Evolutionary conservation across 768 basidiomycete species (phyloP).

Genomic region (Chalciporus sphaerocephalus): DNA sequence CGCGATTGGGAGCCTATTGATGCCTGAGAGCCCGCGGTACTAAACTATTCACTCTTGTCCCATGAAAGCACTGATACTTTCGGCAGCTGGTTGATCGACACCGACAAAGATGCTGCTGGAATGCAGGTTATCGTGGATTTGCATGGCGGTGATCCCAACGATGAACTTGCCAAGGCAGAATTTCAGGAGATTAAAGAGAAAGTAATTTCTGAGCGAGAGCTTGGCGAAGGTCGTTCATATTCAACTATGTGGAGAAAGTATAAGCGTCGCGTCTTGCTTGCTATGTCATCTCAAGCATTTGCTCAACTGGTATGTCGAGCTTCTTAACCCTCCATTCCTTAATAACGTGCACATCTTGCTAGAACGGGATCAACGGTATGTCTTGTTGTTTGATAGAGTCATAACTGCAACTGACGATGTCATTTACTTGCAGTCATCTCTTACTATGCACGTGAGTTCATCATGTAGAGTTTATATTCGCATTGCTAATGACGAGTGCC

Average conservation of each 20-base stretch:
- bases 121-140: slow-evolving; percentile 84
- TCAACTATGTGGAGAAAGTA: slow-evolving; percentile 82
- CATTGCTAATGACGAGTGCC: slow-evolving; percentile 8
- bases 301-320: slow-evolving; percentile 74
- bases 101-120: slow-evolving; percentile 76
- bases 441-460: slow-evolving; percentile 81
- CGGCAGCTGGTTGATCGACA: slow-evolving; percentile 86
- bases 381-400: slow-evolving; percentile 2
- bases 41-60: slow-evolving; percentile 1
- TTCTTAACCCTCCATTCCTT: neutral
- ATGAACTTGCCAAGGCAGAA: slow-evolving; percentile 71
- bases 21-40: slow-evolving; percentile 89
- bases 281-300: slow-evolving; percentile 94
- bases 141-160: slow-evolving; percentile 73
- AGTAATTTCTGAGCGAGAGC: slow-evolving; percentile 71
- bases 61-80: slow-evolving; percentile 4
- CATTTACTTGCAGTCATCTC: slow-evolving; percentile 65
- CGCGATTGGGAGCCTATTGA: slow-evolving; percentile 69
- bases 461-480: neutral
- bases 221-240: slow-evolving; percentile 75
- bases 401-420: slow-evolving; percentile 7
- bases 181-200: slow-evolving; percentile 86
- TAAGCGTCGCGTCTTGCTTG: slow-evolving; percentile 81
- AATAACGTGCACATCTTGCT: slow-evolving; percentile 3
- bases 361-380: slow-evolving; percentile 94